Conservation (phyloP, 352 stramenopile genomes). For the Phytophthora fragariaefolia region DNA sequence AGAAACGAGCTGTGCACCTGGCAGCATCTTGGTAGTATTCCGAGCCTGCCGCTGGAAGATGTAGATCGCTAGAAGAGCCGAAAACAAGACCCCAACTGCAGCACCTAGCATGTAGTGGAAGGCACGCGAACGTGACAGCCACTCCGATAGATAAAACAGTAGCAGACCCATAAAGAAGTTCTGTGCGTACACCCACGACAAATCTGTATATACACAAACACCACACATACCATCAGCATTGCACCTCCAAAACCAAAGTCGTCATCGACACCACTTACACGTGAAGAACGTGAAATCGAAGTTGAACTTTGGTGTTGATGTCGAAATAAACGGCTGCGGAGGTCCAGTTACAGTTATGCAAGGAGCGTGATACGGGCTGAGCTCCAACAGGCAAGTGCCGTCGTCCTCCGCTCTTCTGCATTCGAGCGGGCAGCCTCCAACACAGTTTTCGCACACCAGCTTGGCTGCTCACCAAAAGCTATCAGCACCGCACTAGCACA, state of each 20-base stretch:
- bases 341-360: constrained; percentile 74
- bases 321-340: constrained; percentile 63
- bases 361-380: constrained; percentile 83
- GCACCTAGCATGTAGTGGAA: constrained; percentile 86
- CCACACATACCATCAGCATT: constrained; percentile 4
- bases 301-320: constrained; percentile 46
- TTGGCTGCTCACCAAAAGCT: constrained; percentile 43
- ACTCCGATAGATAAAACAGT: constrained; percentile 72
- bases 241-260: not conserved
- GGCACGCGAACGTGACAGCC: constrained; percentile 67
- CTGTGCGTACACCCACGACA: constrained; percentile 75
- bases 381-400: constrained; percentile 55
- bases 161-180: constrained; percentile 78
- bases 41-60: constrained; percentile 81
- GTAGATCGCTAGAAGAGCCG: constrained; percentile 77
- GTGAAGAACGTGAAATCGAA: constrained; percentile 75
- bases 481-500: not conserved
- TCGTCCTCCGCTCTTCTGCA: constrained; percentile 46
- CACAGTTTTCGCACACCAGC: constrained; percentile 76
- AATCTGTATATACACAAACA: constrained; percentile 39
- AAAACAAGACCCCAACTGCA: constrained; percentile 77
- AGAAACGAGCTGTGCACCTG: constrained; percentile 72
- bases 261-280: constrained; percentile 43
- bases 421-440: constrained; percentile 64
- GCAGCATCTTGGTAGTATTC: constrained; percentile 71